These are phyloP conservation scores for Tolypocladium ovalisporum DNA, from an alignment of 2,329 filamentous ascomycete species.

Conservation along the genomic window DNA sequence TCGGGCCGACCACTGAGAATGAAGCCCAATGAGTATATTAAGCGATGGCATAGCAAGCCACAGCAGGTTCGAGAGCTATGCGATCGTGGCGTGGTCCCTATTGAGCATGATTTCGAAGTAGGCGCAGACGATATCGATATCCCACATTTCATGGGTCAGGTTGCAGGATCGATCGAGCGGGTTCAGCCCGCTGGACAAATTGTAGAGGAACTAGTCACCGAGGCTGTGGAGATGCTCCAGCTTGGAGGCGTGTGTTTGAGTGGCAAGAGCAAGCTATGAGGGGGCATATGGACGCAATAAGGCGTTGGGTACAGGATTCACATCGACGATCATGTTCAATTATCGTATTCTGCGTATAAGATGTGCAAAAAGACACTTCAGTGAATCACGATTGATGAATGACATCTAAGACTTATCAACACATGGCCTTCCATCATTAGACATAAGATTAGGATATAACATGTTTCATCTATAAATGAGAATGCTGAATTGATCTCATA, in stretches of 20 bases:
- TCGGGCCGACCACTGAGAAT: slow-evolving; percentile 73
- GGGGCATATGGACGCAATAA: neutral
- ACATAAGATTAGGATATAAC: too few species aligned
- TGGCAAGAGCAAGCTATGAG: slow-evolving; percentile 28
- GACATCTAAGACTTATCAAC: too few species aligned
- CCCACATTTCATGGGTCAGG: slow-evolving; percentile 90
- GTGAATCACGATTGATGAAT: too few species aligned
- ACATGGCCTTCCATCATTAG: too few species aligned
- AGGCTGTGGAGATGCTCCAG: slow-evolving; percentile 59
- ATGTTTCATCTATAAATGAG: too few species aligned
- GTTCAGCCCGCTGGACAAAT: slow-evolving; percentile 76
- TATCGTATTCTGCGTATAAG: too few species aligned
- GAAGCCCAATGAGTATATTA: slow-evolving; percentile 73
- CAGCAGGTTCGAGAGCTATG: slow-evolving; percentile 67
- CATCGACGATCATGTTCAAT: too few species aligned
- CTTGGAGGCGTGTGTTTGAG: slow-evolving; percentile 49
- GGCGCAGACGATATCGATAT: slow-evolving; percentile 66
- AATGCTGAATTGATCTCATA: too few species aligned
- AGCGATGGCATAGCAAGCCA: slow-evolving; percentile 67
- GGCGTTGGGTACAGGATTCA: too few species aligned
- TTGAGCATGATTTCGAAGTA: slow-evolving; percentile 73
- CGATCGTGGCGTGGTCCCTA: slow-evolving; percentile 64
- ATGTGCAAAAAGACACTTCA: too few species aligned
- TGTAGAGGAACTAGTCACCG: slow-evolving; percentile 79
- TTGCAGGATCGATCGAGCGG: slow-evolving; percentile 64